These are phyloP conservation scores for Effrenium voratum DNA, from an alignment of 73 alveolate species.

Conservation along the genomic window DNA sequence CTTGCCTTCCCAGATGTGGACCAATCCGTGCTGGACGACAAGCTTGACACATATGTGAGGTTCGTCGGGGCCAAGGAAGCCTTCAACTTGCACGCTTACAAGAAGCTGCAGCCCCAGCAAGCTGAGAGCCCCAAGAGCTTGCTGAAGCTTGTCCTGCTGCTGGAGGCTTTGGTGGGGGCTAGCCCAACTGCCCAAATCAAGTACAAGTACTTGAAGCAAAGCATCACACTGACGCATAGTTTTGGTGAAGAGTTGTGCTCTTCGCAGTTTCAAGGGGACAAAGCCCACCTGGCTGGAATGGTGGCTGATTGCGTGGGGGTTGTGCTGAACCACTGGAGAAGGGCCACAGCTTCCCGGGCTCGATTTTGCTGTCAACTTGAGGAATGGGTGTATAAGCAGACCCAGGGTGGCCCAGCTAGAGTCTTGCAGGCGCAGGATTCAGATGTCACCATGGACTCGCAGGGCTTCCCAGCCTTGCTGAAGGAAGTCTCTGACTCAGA, in stretches of 20 bases:
- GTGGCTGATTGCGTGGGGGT: background rate
- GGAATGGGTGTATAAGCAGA: background rate
- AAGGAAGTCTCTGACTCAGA: background rate
- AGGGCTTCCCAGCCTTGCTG: background rate
- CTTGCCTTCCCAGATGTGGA: background rate
- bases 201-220: slow-evolving; percentile 7
- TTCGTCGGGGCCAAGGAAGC: background rate
- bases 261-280: background rate
- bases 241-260: background rate
- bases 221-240: background rate
- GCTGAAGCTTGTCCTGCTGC: background rate
- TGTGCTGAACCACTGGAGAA: background rate
- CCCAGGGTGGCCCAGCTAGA: background rate
- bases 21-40: background rate
- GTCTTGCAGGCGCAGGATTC: background rate
- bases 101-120: background rate
- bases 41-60: background rate
- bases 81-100: background rate
- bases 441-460: slow-evolving; percentile 1
- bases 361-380: background rate
- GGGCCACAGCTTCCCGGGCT: background rate
- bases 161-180: background rate
- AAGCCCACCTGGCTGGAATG: background rate
- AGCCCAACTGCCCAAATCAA: background rate
- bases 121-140: background rate